Evolutionary conservation across 2,329 filamentous ascomycete species (phyloP).

Genomic region (Curvularia sp.): DNA sequence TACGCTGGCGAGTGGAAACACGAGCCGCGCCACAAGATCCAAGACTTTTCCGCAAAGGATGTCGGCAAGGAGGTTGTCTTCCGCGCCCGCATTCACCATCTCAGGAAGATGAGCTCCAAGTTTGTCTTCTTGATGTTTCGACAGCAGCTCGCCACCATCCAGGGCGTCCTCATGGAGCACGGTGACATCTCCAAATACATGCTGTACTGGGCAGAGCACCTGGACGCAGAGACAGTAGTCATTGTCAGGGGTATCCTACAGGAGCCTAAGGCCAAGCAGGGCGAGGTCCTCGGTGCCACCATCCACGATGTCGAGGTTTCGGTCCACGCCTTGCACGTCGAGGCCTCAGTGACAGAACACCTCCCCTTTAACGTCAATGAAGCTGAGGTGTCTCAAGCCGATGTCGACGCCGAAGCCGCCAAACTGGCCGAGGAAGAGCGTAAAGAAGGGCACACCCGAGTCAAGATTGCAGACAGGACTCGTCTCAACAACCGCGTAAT

Average conservation of each 20-base stretch:
- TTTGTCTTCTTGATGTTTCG: constrained; percentile 87
- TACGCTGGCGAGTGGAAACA: constrained; percentile 61
- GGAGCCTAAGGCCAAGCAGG: constrained; percentile 67
- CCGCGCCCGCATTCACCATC: constrained; percentile 76
- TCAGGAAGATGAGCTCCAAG: constrained; percentile 80
- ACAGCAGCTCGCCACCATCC: constrained; percentile 81
- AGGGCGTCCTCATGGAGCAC: constrained; percentile 76
- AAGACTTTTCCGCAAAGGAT: constrained; percentile 59
- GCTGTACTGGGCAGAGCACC: constrained; percentile 85
- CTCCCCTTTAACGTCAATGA: constrained; percentile 75
- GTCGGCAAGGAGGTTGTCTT: constrained; percentile 69
- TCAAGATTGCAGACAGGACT: constrained; percentile 73
- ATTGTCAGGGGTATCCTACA: constrained; percentile 77
- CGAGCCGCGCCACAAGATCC: constrained; percentile 58
- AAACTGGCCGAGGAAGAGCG: constrained; percentile 58
- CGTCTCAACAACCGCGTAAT: constrained; percentile 81
- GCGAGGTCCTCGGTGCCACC: constrained; percentile 76
- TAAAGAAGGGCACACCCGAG: constrained; percentile 63
- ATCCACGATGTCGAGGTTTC: constrained; percentile 79
- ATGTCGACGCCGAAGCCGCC: constrained; percentile 56
- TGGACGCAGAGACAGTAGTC: constrained; percentile 79
- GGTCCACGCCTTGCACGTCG: constrained; percentile 69
- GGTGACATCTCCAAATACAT: constrained; percentile 73
- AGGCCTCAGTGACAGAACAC: constrained; percentile 66
- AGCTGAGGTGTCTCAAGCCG: constrained; percentile 67